Evolutionary conservation across 768 basidiomycete species (phyloP).

Genomic region (Rhizopogon rudus): DNA sequence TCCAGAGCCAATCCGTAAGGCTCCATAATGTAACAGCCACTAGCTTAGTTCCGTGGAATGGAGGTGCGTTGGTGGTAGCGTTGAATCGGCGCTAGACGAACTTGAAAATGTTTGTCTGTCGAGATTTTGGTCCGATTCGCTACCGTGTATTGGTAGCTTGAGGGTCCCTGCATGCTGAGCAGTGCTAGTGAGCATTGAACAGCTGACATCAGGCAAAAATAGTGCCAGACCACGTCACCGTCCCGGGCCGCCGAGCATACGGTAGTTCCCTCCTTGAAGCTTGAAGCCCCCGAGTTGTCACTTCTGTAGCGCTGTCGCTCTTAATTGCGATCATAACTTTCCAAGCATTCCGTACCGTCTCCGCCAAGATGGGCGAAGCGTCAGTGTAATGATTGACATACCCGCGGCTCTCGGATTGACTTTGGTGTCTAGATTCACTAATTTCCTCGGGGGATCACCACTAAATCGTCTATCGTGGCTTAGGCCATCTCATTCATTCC

Average conservation of each 20-base stretch:
- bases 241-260: too few relatives aligned
- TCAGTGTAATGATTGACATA: constrained; percentile 12
- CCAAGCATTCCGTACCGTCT: constrained; percentile 5
- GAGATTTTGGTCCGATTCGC: not conserved
- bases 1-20: not conserved
- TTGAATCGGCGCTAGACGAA: too few relatives aligned
- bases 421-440: constrained; percentile 31
- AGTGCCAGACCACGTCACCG: too few relatives aligned
- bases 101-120: not conserved
- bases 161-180: not conserved
- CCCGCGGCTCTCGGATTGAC: not conserved
- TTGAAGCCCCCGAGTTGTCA: too few relatives aligned
- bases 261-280: too few relatives aligned
- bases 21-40: not conserved
- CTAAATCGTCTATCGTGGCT: constrained; percentile 83
- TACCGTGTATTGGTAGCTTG: not conserved
- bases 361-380: constrained; percentile 26
- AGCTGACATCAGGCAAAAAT: not conserved
- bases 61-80: not conserved
- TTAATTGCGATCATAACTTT: not conserved
- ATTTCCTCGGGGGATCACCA: constrained; percentile 59
- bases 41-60: constrained; percentile 1
- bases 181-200: too few relatives aligned
- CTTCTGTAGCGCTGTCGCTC: too few relatives aligned
- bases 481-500: constrained; percentile 64